Evolutionary conservation across 208 protist species (phyloP), one percentile per base, ranked within the genome.

Genomic region (Leishmania turanica): DNA sequence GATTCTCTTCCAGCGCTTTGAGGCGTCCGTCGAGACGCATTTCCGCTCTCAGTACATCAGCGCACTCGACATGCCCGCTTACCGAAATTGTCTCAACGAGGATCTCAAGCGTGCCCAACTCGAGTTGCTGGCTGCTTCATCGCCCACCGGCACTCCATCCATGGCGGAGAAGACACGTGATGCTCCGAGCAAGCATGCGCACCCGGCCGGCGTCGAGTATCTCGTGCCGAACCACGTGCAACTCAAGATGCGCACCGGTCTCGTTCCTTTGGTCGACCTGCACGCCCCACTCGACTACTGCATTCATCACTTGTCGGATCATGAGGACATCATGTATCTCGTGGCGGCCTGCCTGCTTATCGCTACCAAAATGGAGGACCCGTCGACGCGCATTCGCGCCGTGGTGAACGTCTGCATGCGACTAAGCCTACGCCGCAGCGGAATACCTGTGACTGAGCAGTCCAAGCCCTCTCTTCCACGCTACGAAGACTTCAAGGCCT

Each of bases 331-430:
- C 69, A 42, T 85, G 15, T 96, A 92, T 78, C 83, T 97, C 34
- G 70, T 79, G 42, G 92, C 92, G 42, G 95, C 95, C n/a, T 96
- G 92, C 77, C 79, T 97, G 65, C 87, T 97, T 27, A 86, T 97
- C 17, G 84, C 93, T 8, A 83, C 87, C 31, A 97, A 97, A 79
- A 85, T 96, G 78, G 89, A 96, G 78, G 87, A 94, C 78, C 88
- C 87, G 2, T 79, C 80, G 0, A 84, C 87, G 17, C 90, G 84
- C 51, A 91, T 96, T 68, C 88, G 88, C 5, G 47, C 72, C 24
- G 87, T 97, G 70, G 91, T 96, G 60, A 78, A 85, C 75, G 80
- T 89, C 3, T 96, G 89, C 84, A 87, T 92, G 78, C 89, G 89
- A 0, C 84, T 97, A 45, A 91, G 84, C 49, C 47, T 87, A 45